These are phyloP conservation scores for Solanum pimpinellifolium DNA, from an alignment of 257 asterid genomes.

Conservation along the genomic window DNA sequence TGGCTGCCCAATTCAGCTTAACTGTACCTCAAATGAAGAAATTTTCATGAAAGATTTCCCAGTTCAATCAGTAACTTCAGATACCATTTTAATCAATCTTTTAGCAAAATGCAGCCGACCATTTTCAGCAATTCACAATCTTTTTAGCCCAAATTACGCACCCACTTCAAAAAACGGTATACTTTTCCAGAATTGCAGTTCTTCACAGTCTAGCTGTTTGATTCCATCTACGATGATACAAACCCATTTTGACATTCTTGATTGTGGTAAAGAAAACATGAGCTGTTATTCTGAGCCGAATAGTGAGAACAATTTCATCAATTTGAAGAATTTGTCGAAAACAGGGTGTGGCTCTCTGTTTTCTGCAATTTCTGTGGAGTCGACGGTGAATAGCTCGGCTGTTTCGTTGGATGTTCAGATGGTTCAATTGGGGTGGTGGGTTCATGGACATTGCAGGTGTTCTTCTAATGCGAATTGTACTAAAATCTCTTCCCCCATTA, in stretches of 20 bases:
- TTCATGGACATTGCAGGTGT: constrained; percentile 47
- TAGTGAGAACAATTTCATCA: constrained; percentile 29
- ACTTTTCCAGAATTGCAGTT: constrained; percentile 41
- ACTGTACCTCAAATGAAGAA: constrained; percentile 39
- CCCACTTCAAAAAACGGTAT: constrained; percentile 63
- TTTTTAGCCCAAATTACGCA: constrained; percentile 47
- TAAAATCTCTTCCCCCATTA: constrained; percentile 10
- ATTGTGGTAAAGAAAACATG: constrained; percentile 28
- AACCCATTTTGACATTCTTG: constrained; percentile 51
- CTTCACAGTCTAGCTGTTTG: constrained; percentile 24
- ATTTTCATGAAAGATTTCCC: constrained; percentile 27
- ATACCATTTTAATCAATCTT: constrained; percentile 28
- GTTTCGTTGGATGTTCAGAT: constrained; percentile 57
- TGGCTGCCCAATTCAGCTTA: constrained; percentile 51
- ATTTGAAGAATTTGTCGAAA: constrained; percentile 14
- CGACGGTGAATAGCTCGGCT: constrained; percentile 23
- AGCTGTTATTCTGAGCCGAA: constrained; percentile 60
- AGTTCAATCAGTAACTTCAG: constrained; percentile 22
- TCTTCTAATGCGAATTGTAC: constrained; percentile 45
- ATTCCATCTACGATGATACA: constrained; percentile 56
- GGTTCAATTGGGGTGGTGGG: constrained; percentile 74
- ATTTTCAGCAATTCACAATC: constrained; percentile 21
- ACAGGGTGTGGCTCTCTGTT: constrained; percentile 37
- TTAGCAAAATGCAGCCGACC: constrained; percentile 54
- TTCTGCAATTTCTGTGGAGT: constrained; percentile 54